These are phyloP conservation scores for Neurospora terricola DNA, from an alignment of 495 filamentous ascomycete genomes.

Conservation along the genomic window DNA sequence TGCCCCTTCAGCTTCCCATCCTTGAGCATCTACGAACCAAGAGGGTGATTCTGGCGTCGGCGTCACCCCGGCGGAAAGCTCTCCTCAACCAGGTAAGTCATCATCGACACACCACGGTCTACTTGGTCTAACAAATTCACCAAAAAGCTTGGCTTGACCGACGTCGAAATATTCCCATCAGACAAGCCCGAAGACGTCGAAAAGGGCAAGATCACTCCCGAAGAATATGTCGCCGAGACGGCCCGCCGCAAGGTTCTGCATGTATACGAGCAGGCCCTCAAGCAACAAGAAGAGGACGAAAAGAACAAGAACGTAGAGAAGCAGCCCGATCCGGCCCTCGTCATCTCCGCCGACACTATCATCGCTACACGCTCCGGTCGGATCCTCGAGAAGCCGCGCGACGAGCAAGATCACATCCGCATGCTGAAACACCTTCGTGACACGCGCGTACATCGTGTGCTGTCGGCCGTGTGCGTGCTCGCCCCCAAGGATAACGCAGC, in stretches of 20 bases:
- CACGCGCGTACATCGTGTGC: slow-evolving; percentile 59
- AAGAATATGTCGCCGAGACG: slow-evolving; percentile 84
- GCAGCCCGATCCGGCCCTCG: slow-evolving; percentile 59
- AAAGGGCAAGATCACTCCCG: slow-evolving; percentile 62
- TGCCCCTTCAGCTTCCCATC: slow-evolving; percentile 67
- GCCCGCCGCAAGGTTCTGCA: slow-evolving; percentile 69
- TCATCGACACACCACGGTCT: neutral
- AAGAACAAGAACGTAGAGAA: neutral
- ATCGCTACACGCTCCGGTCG: slow-evolving; percentile 64
- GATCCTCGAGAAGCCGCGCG: slow-evolving; percentile 83
- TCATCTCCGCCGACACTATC: slow-evolving; percentile 87
- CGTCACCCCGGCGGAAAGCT: slow-evolving; percentile 72
- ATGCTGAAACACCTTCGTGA: slow-evolving; percentile 79
- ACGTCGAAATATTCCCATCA: slow-evolving; percentile 75
- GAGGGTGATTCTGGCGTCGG: slow-evolving; percentile 78
- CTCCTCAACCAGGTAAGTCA: slow-evolving; percentile 55
- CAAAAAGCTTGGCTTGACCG: slow-evolving; percentile 54
- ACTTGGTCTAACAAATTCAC: neutral
- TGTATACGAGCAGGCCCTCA: slow-evolving; percentile 63
- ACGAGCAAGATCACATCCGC: slow-evolving; percentile 64
- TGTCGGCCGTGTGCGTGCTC: slow-evolving; percentile 74
- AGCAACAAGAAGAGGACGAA: slow-evolving; percentile 34
- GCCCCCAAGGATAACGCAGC: slow-evolving; percentile 64
- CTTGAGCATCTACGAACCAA: slow-evolving; percentile 59
- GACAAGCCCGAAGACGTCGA: slow-evolving; percentile 70